Base-by-base conservation (phyloP, 2,329 filamentous ascomycete genomes). In the Beauveria varroae region DNA sequence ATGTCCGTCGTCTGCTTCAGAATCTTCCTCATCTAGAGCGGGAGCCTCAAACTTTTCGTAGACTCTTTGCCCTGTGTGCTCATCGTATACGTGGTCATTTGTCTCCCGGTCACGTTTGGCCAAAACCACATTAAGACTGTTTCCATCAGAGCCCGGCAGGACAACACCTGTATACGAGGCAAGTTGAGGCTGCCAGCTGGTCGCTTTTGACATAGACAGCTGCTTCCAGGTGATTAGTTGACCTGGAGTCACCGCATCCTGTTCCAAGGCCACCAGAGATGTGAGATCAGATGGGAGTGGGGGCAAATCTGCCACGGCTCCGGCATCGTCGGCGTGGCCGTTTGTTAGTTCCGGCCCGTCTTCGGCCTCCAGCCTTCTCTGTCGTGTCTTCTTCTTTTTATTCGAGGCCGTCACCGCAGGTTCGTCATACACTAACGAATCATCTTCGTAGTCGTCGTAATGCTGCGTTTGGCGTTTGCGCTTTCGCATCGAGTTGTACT, bases 41-140 rank as follows among this genome's bases (percentile, higher is more conserved):
- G 88, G 87, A 66, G 86, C 86, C 67, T 96, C 91, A 65, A 96
- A 95, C 62, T 86, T 89, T 64, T 82, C 86, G 67, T 93, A 96
- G 10, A 91, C 74, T 10, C 91, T 82, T 64, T 88, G 79, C 0
- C 91, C 91, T 0, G 88, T 87, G 44, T 81, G 74, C 12, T 85
- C 80, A 66, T 93, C 86, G 65, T 86, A 86, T 20, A 75, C 71
- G 67, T 83, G 87, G 64, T 86, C 77, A 58, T 80, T 82, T 5
- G 80, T 73, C 14, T 81, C 74, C 53, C 87, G 77, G 68, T 96
- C 89, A 30, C 89, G 83, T 64, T 81, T 81, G 2, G 91, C 90
- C 3, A 96, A 79, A 12, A 81, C 78, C 5, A 96, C 75, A 24
- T 80, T 76, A 18, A 96, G 64, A 1, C 69, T 75, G 4, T 83